Conservation (phyloP, 805 yeast species). For the Myxozyma lipomycoides region DNA sequence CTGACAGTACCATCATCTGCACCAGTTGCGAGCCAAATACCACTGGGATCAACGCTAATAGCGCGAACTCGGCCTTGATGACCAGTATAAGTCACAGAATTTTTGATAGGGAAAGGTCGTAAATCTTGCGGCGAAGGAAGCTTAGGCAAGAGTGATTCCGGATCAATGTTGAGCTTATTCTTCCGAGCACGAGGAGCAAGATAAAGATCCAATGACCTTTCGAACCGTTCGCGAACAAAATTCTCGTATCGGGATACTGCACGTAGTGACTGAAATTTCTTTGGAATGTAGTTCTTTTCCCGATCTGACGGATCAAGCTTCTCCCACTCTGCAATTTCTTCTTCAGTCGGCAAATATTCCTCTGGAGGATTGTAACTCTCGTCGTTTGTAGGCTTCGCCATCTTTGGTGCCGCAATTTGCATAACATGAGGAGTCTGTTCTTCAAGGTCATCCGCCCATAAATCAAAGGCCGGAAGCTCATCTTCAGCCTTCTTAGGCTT, state of each 20-base stretch:
- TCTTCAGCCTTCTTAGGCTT: conserved; percentile 51
- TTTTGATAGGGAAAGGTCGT: conserved; percentile 91
- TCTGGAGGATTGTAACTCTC: conserved; percentile 97
- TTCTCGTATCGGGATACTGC: conserved; percentile 92
- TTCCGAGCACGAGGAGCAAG: conserved; percentile 94
- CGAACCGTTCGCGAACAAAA: conserved; percentile 82
- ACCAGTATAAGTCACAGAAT: conserved; percentile 80
- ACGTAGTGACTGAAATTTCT: conserved; percentile 75
- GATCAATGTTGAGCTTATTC: conserved; percentile 87
- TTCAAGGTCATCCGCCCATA: conserved; percentile 74
- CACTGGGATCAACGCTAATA: conserved; percentile 78
- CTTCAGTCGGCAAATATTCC: conserved; percentile 78
- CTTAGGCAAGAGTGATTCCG: conserved; percentile 92
- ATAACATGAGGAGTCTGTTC: conserved; percentile 64
- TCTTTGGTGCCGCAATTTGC: conserved; percentile 91
- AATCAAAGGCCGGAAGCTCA: conserved; percentile 51
- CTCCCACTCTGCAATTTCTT: conserved; percentile 71
- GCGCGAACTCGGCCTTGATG: conserved; percentile 81
- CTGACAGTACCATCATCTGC: conserved; percentile 94
- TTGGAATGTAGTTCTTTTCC: conserved; percentile 73
- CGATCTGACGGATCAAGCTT: conserved; percentile 70
- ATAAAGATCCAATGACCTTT: conserved; percentile 87
- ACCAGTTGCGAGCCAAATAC: conserved; percentile 95
- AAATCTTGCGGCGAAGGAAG: conserved; percentile 95
- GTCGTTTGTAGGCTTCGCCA: conserved; percentile 94